These are phyloP conservation scores for Magnaporthiopsis incrustans DNA, from an alignment of 2,329 filamentous ascomycete species.

Conservation along the genomic window DNA sequence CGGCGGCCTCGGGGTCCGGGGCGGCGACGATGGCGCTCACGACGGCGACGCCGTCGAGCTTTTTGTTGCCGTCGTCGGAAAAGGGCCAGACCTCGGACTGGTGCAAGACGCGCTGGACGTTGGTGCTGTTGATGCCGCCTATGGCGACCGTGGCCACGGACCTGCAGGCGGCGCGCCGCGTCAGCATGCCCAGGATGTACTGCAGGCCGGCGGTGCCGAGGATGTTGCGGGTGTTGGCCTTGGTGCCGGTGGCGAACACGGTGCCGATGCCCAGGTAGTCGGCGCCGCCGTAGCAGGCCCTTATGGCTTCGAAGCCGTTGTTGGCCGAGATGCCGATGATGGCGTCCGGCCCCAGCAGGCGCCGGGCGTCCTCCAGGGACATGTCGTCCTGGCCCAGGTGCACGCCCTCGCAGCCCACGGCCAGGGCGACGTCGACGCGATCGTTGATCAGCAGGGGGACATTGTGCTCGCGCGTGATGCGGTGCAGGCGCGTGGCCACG, in stretches of 20 bases:
- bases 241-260: conserved; percentile 78
- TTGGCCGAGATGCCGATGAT: conserved; percentile 89
- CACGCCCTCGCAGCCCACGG: conserved; percentile 81
- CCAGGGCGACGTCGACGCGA: conserved; percentile 79
- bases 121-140: conserved; percentile 74
- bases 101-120: conserved; percentile 65
- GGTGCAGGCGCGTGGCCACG: conserved; percentile 64
- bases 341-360: conserved; percentile 63
- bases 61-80: conserved; percentile 30
- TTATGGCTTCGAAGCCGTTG: conserved; percentile 61
- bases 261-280: conserved; percentile 90
- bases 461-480: conserved; percentile 55
- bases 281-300: conserved; percentile 67
- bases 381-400: conserved; percentile 95
- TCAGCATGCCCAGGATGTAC: conserved; percentile 55
- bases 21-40: conserved; percentile 84
- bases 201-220: conserved; percentile 67
- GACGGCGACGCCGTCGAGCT: conserved; percentile 74
- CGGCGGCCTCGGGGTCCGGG: conserved; percentile 54
- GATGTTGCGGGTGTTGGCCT: conserved; percentile 78
- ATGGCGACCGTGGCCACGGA: conserved; percentile 68
- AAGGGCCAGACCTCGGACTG: conserved; percentile 44
- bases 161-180: conserved; percentile 29
- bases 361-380: conserved; percentile 53
- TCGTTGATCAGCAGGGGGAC: conserved; percentile 91